Conservation (phyloP, 2,329 filamentous ascomycete species). For the Periconia digitata region DNA sequence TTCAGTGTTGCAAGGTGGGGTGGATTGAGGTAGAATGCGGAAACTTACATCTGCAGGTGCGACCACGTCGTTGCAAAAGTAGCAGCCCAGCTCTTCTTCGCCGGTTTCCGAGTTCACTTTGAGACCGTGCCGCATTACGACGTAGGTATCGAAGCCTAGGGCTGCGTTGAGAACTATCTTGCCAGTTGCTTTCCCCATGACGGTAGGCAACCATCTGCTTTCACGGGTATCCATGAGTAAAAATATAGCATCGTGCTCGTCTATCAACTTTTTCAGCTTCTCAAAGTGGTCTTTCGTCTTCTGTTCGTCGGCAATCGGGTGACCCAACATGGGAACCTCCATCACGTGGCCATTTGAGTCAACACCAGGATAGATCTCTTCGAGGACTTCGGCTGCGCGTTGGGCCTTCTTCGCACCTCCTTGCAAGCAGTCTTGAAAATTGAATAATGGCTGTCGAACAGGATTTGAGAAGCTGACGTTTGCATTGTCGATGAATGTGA, state of each 20-base stretch:
- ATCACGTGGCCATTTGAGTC: conserved; percentile 78
- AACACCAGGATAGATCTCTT: conserved; percentile 87
- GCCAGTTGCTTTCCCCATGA: conserved; percentile 89
- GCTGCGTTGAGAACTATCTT: conserved; percentile 98
- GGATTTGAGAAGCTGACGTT: conserved; percentile 95
- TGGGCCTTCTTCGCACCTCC: conserved; percentile 84
- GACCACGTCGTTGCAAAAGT: conserved; percentile 98
- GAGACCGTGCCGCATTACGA: conserved; percentile 93
- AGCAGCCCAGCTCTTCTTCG: conserved; percentile 80
- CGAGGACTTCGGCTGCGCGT: conserved; percentile 76
- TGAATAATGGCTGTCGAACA: conserved; percentile 89
- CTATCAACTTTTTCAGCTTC: conserved; percentile 71
- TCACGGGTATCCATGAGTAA: conserved; percentile 97
- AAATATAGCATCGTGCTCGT: conserved; percentile 88
- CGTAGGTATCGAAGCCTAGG: conserved; percentile 92
- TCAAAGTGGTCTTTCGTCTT: conserved; percentile 75
- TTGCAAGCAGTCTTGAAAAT: conserved; percentile 82
- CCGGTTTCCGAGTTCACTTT: conserved; percentile 46
- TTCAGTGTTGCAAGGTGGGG: neutral
- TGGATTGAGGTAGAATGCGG: neutral
- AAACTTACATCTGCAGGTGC: conserved; percentile 82
- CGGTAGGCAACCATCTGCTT: conserved; percentile 90
- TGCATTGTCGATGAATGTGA: conserved; percentile 94
- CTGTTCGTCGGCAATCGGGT: conserved; percentile 75
- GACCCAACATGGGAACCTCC: conserved; percentile 92